Conservation (phyloP, 106 monocot species). For the Allium fistulosum region DNA sequence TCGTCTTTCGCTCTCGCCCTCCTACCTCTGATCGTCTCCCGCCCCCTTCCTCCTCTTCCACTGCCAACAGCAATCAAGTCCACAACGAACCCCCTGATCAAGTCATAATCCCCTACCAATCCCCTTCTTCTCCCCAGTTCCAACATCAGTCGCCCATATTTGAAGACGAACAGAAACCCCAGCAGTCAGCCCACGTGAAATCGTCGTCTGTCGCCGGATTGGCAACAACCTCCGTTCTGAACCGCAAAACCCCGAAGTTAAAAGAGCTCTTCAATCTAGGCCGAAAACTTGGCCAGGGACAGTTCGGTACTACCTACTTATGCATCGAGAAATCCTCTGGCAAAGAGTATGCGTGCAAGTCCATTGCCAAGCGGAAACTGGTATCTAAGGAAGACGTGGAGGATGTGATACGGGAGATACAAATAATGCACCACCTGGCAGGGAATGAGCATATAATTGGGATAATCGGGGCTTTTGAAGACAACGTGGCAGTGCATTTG, state of each 20-base stretch:
- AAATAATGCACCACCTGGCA: slow-evolving; percentile 48
- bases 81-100: background rate
- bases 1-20: slow-evolving; percentile 8
- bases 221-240: slow-evolving; percentile 29
- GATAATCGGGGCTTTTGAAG: slow-evolving; percentile 47
- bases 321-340: slow-evolving; percentile 46
- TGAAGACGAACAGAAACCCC: background rate
- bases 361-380: slow-evolving; percentile 53
- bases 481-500: slow-evolving; percentile 48
- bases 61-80: background rate
- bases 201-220: slow-evolving; percentile 35
- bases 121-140: slow-evolving; percentile 4
- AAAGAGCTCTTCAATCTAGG: slow-evolving; percentile 45
- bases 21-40: background rate
- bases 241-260: slow-evolving; percentile 31
- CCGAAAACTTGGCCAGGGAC: slow-evolving; percentile 50
- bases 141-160: too few species aligned
- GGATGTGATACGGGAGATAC: slow-evolving; percentile 50
- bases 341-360: slow-evolving; percentile 45
- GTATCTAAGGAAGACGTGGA: slow-evolving; percentile 40
- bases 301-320: slow-evolving; percentile 53
- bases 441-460: slow-evolving; percentile 42
- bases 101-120: background rate
- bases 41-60: background rate
- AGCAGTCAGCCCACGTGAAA: slow-evolving; percentile 19